A percentile compares a stretch with the other conserved stretches of the same genome.
phyloP scores from a whole-genome alignment of 495 filamentous ascomycete species.

The Apodospora peruviana region DNA sequence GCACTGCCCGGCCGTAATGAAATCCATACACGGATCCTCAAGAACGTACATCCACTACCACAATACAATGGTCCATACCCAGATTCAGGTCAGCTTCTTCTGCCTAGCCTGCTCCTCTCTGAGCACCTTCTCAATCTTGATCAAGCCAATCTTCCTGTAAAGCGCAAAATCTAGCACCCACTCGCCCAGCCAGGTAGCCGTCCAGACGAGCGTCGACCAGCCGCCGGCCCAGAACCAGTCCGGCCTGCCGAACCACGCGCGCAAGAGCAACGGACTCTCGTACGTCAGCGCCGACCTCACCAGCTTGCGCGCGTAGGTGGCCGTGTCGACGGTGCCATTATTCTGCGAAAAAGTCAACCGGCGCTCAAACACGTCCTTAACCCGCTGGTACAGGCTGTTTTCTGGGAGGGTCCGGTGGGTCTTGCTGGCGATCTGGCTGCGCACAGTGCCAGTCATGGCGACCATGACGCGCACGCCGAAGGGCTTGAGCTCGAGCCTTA shows the following conservation, averaged over 20 bases:
- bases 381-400: conserved; percentile 36
- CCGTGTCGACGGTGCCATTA: conserved; percentile 33
- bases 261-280: conserved; percentile 27
- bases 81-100: conserved; percentile 17
- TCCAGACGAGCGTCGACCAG: conserved; percentile 25
- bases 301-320: conserved; percentile 30
- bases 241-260: conserved; percentile 37
- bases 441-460: conserved; percentile 47
- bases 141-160: conserved; percentile 34
- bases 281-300: conserved; percentile 30
- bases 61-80: no score
- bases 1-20: no score
- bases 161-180: conserved; percentile 33
- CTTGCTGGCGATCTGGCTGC: conserved; percentile 36
- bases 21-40: no score
- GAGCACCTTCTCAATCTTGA: conserved; percentile 31
- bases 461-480: conserved; percentile 51
- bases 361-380: conserved; percentile 35
- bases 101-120: conserved; percentile 23
- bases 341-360: conserved; percentile 42
- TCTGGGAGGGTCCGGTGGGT: conserved; percentile 31
- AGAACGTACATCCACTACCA: not conserved
- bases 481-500: conserved; percentile 49
- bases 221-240: conserved; percentile 47
- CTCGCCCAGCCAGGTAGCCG: conserved; percentile 29